phyloP scores from a whole-genome alignment of 352 stramenopile species.

The Phytophthora sojae region DNA sequence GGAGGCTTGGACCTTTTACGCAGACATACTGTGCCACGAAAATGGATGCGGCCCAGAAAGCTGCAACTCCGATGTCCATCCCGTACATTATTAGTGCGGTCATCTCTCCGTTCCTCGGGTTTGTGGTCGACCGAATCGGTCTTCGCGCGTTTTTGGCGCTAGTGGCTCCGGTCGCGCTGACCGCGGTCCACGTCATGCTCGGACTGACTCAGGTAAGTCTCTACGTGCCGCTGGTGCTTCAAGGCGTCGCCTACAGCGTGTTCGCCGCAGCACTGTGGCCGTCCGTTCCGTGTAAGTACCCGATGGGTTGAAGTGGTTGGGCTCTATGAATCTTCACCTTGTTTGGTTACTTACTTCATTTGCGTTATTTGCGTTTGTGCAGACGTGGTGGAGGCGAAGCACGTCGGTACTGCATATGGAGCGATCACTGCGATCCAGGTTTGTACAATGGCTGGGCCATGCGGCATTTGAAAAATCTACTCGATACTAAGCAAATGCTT shows the following conservation, averaged over 20 bases:
- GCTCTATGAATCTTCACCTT: slow-evolving; percentile 4
- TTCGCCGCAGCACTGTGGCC: slow-evolving; percentile 94
- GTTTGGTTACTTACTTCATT: background rate
- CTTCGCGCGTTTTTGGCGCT: slow-evolving; percentile 84
- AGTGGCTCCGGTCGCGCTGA: slow-evolving; percentile 78
- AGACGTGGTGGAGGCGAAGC: slow-evolving; percentile 89
- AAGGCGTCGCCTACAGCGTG: slow-evolving; percentile 93
- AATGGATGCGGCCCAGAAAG: slow-evolving; percentile 62
- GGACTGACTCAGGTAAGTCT: slow-evolving; percentile 76
- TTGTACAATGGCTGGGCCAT: background rate
- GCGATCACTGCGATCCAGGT: slow-evolving; percentile 94
- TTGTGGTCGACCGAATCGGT: slow-evolving; percentile 91
- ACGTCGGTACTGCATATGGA: slow-evolving; percentile 93
- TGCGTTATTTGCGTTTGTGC: slow-evolving; percentile 2
- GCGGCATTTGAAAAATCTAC: background rate
- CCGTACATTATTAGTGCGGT: slow-evolving; percentile 93
- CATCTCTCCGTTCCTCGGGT: slow-evolving; percentile 91
- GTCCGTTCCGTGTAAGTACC: slow-evolving; percentile 75
- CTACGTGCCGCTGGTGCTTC: slow-evolving; percentile 88
- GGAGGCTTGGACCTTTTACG: slow-evolving; percentile 71
- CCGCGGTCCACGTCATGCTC: slow-evolving; percentile 88
- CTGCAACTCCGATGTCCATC: slow-evolving; percentile 91
- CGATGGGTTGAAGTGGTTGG: background rate
- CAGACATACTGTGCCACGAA: slow-evolving; percentile 72
- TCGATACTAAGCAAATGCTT: slow-evolving; percentile 13